These are phyloP conservation scores for Phytophthora constricta DNA, from an alignment of 352 stramenopile genomes.

Conservation along the genomic window DNA sequence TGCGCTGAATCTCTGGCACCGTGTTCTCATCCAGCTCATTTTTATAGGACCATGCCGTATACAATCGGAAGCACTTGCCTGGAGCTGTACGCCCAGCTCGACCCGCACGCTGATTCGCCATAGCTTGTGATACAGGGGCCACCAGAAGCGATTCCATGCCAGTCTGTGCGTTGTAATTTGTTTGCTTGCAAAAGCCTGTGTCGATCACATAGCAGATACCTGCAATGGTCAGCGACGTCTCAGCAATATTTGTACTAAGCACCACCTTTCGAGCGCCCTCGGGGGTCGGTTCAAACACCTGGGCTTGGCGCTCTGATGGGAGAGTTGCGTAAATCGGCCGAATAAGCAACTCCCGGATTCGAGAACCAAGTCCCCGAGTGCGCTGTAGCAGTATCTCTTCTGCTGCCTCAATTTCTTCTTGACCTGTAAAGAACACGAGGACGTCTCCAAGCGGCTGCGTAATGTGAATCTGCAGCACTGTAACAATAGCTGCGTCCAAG, in stretches of 20 bases:
- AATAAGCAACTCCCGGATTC: conserved; percentile 98
- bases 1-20: conserved; percentile 98
- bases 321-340: conserved; percentile 99
- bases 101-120: conserved; percentile 96
- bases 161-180: conserved; percentile 98
- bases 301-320: conserved; percentile 97
- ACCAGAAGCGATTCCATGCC: conserved; percentile 99
- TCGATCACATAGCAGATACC: conserved; percentile 99
- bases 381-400: conserved; percentile 96
- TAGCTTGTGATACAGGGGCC: conserved; percentile 97
- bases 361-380: conserved; percentile 93
- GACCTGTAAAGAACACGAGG: conserved; percentile 99
- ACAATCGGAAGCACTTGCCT: conserved; percentile 99
- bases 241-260: conserved; percentile 99
- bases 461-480: conserved; percentile 99
- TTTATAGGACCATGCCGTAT: conserved; percentile 98
- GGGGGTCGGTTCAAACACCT: conserved; percentile 99
- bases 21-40: conserved; percentile 99
- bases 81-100: conserved; percentile 96
- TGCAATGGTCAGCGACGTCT: conserved; percentile 99
- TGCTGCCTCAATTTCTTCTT: conserved; percentile 99
- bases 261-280: conserved; percentile 97
- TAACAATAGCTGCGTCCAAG: conserved; percentile 98
- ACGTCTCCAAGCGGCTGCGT: conserved; percentile 98
- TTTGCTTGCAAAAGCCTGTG: conserved; percentile 99